Conservation (phyloP, 495 filamentous ascomycete species). For the Trichoderma orchidacearum region DNA sequence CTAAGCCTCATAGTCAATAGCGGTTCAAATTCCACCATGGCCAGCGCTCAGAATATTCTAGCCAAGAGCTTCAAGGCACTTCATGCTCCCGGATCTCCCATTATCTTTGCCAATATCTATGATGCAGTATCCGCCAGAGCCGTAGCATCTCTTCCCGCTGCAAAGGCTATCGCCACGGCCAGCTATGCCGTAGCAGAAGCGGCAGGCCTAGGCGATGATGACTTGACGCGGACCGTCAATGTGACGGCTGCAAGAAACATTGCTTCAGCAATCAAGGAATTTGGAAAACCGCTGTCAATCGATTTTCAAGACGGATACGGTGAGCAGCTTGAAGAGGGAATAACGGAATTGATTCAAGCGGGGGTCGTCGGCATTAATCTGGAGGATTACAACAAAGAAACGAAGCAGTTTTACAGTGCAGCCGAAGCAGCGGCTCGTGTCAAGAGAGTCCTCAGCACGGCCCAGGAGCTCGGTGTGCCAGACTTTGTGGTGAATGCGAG, state of each 20-base stretch:
- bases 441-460: conserved; percentile 12
- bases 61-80: conserved; percentile 26
- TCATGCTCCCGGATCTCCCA: conserved; percentile 30
- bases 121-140: conserved; percentile 30
- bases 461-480: conserved; percentile 23
- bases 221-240: conserved; percentile 23
- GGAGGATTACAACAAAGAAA: conserved; percentile 29
- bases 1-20: no score
- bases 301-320: conserved; percentile 42
- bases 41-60: no score
- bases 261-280: conserved; percentile 12
- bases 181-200: conserved; percentile 34
- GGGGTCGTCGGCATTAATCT: conserved; percentile 39
- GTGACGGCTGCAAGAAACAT: conserved; percentile 15
- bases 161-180: conserved; percentile 38
- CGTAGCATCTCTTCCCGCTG: conserved; percentile 23
- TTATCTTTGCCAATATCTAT: conserved; percentile 40
- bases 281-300: conserved; percentile 28
- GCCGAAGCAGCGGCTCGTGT: conserved; percentile 27
- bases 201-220: conserved; percentile 23
- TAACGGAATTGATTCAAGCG: conserved; percentile 21
- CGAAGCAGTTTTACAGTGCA: conserved; percentile 15
- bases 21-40: no score
- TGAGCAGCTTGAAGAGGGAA: conserved; percentile 20
- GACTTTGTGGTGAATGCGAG: conserved; percentile 39